Percentiles rank a stretch among this genome's conserved stretches.
These are phyloP conservation scores for Diplogelasinospora grovesii DNA, from an alignment of 495 filamentous ascomycete genomes.

Conservation along the genomic window DNA sequence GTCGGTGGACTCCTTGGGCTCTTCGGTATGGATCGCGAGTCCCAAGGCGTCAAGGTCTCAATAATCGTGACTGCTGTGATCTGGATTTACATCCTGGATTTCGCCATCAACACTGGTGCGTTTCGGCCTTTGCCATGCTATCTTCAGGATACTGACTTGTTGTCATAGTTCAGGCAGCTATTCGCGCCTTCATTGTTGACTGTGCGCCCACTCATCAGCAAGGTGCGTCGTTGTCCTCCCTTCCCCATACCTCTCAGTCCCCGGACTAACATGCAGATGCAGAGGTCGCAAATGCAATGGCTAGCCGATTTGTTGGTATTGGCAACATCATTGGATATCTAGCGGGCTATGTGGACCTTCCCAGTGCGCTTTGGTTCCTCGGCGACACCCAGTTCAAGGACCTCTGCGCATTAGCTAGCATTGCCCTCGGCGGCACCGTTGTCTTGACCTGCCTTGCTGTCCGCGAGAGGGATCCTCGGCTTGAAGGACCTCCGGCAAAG, in stretches of 20 bases:
- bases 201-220: slow-evolving; percentile 85
- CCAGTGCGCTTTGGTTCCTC: slow-evolving; percentile 62
- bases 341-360: slow-evolving; percentile 72
- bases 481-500: slow-evolving; percentile 54
- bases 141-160: background rate
- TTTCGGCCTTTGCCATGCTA: background rate
- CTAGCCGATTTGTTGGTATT: slow-evolving; percentile 68
- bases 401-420: slow-evolving; percentile 71
- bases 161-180: slow-evolving; percentile 68
- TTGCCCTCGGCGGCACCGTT: slow-evolving; percentile 61
- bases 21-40: slow-evolving; percentile 62
- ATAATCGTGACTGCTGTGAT: slow-evolving; percentile 70
- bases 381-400: slow-evolving; percentile 85
- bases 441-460: slow-evolving; percentile 58
- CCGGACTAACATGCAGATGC: slow-evolving; percentile 6
- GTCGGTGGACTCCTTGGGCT: slow-evolving; percentile 61
- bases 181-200: slow-evolving; percentile 86
- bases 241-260: background rate
- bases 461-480: slow-evolving; percentile 69
- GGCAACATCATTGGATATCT: slow-evolving; percentile 85
- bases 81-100: slow-evolving; percentile 79
- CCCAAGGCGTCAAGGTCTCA: slow-evolving; percentile 50
- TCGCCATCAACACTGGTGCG: slow-evolving; percentile 86
- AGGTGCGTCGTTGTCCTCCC: slow-evolving; percentile 34
- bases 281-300: slow-evolving; percentile 82